phyloP scores from a whole-genome alignment of 805 yeast genomes.

The Starmerella apicola region DNA sequence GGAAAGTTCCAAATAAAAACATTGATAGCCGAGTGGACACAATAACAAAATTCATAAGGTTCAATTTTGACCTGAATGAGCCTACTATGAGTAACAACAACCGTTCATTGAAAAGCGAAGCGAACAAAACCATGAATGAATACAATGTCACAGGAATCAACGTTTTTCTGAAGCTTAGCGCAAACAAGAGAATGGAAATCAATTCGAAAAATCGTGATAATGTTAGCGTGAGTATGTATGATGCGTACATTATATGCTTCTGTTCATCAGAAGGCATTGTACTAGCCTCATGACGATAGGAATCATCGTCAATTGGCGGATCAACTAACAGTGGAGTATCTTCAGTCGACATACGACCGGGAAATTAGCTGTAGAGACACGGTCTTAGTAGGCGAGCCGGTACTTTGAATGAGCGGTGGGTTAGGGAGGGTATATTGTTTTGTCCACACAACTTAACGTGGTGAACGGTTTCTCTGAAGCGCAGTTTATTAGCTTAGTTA shows the following conservation, averaged over 20 bases:
- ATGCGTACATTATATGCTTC: slow-evolving; percentile 16
- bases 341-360: slow-evolving; percentile 10
- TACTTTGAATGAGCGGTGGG: no score
- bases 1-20: slow-evolving; percentile 5
- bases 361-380: background rate
- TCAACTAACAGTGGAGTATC: slow-evolving; percentile 19
- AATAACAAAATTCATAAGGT: slow-evolving; percentile 4
- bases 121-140: slow-evolving; percentile 9
- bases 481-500: no score
- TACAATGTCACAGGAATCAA: slow-evolving; percentile 16
- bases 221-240: slow-evolving; percentile 9
- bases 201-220: slow-evolving; percentile 17
- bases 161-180: slow-evolving; percentile 5
- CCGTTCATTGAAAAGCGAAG: slow-evolving; percentile 4
- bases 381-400: no score
- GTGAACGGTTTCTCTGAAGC: no score
- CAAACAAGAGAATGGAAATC: slow-evolving; percentile 13
- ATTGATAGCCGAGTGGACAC: slow-evolving; percentile 10
- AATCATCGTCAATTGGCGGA: slow-evolving; percentile 25
- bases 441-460: no score
- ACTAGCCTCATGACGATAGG: slow-evolving; percentile 21
- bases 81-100: slow-evolving; percentile 2
- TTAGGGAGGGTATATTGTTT: no score
- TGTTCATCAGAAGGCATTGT: slow-evolving; percentile 21
- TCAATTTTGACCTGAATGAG: slow-evolving; percentile 11